Evolutionary conservation across 306 rosid species (phyloP).

Genomic region (Sophora flavescens): DNA sequence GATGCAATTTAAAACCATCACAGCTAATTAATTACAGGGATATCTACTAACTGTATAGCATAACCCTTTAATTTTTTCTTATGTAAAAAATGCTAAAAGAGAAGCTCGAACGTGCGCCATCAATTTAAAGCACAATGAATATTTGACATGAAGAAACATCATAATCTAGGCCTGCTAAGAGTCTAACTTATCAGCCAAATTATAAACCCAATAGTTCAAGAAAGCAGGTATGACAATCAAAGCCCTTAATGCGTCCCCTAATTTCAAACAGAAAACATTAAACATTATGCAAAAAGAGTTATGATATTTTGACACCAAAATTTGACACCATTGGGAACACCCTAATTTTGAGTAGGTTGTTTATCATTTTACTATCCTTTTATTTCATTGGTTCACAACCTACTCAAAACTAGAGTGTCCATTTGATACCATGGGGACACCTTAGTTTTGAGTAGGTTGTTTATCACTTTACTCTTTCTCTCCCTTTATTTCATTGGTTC

Average conservation of each 20-base stretch:
- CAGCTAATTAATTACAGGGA: slow-evolving; percentile 14
- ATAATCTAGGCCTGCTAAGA: background rate
- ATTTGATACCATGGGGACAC: too few species aligned
- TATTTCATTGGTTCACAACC: too few species aligned
- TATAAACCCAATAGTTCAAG: slow-evolving; percentile 1
- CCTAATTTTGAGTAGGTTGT: too few species aligned
- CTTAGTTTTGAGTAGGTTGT: too few species aligned
- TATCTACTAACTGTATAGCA: background rate
- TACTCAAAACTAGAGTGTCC: too few species aligned
- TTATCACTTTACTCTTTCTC: too few species aligned
- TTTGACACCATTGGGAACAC: too few species aligned
- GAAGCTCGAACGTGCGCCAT: background rate
- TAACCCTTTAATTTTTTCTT: slow-evolving; percentile 1
- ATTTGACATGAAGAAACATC: background rate
- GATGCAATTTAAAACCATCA: too few species aligned
- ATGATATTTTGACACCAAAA: too few species aligned
- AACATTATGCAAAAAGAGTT: too few species aligned
- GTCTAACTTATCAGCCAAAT: background rate
- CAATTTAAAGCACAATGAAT: slow-evolving; percentile 30
- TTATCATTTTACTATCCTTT: too few species aligned
- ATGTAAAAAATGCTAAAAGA: background rate
- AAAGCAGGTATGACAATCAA: slow-evolving; percentile 10
- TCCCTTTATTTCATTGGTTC: too few species aligned
- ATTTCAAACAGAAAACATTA: background rate
- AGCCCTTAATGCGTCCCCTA: background rate